A percentile compares a stretch with the other conserved stretches of the same genome.
Conservation (phyloP, 2,329 filamentous ascomycete species). For the Fusarium decemcellulare region DNA sequence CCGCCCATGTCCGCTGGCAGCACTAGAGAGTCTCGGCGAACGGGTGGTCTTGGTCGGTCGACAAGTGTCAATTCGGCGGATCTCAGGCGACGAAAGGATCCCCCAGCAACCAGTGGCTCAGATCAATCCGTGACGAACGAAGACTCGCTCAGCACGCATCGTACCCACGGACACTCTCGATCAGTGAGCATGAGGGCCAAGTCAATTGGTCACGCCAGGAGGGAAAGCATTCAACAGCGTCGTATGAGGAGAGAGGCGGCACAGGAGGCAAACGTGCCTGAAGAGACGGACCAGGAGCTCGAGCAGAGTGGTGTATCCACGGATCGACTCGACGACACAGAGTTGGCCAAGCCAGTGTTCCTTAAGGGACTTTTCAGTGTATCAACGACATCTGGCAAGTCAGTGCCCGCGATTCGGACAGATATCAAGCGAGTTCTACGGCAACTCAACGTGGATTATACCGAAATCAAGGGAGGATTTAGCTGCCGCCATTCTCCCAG, state of each 20-base stretch:
- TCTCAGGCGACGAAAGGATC: constrained; percentile 79
- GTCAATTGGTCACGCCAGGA: constrained; percentile 88
- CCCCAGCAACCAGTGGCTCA: constrained; percentile 83
- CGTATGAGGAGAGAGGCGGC: constrained; percentile 81
- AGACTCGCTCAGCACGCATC: constrained; percentile 65
- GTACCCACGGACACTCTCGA: constrained; percentile 65
- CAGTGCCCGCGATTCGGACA: constrained; percentile 84
- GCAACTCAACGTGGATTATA: constrained; percentile 90
- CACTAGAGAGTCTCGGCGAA: constrained; percentile 70
- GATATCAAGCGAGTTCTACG: constrained; percentile 93
- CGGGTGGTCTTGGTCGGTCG: constrained; percentile 81
- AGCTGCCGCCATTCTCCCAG: constrained; percentile 90
- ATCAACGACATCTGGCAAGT: constrained; percentile 94
- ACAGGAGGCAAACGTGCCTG: constrained; percentile 83
- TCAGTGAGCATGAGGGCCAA: constrained; percentile 82
- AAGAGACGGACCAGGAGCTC: constrained; percentile 90
- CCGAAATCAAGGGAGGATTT: constrained; percentile 94
- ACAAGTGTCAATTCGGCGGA: constrained; percentile 94
- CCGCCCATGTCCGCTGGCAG: constrained; percentile 77
- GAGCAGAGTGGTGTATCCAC: constrained; percentile 73
- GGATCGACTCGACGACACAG: constrained; percentile 75
- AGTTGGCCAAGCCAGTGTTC: constrained; percentile 93
- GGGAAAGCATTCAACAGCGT: constrained; percentile 93
- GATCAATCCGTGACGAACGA: constrained; percentile 78
- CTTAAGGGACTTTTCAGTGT: constrained; percentile 98